Conservation (phyloP, 352 stramenopile species). For the Globisporangium okanoganense region DNA sequence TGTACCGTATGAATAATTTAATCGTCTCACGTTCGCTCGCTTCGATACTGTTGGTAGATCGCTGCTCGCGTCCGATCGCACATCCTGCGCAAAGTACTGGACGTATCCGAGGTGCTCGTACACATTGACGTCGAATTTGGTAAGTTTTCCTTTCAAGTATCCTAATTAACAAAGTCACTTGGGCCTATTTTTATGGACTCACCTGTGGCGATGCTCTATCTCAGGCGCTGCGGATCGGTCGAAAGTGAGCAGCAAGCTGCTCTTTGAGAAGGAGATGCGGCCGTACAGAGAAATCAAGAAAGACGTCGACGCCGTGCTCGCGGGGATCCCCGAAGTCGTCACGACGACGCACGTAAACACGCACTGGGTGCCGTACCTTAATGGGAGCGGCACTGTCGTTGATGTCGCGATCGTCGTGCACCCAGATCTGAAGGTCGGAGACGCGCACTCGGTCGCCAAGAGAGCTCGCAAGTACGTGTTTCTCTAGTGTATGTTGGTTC, state of each 20-base stretch:
- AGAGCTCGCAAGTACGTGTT: conserved; percentile 54
- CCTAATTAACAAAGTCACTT: not conserved
- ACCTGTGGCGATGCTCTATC: too few relatives aligned
- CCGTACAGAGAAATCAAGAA: conserved; percentile 74
- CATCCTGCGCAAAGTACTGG: conserved; percentile 59
- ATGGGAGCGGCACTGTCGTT: conserved; percentile 60
- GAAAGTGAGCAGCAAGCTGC: conserved; percentile 23
- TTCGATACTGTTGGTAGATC: conserved; percentile 30
- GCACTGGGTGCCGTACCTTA: conserved; percentile 66
- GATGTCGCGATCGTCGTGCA: conserved; percentile 79
- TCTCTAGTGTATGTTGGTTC: not conserved
- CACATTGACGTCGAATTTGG: conserved; percentile 78
- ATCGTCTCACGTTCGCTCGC: not conserved
- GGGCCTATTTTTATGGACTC: too few relatives aligned
- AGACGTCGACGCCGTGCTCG: conserved; percentile 59
- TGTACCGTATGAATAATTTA: not conserved
- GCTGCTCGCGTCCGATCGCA: conserved; percentile 60
- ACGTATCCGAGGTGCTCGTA: conserved; percentile 88
- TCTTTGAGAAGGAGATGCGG: conserved; percentile 55
- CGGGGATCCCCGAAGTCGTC: conserved; percentile 62
- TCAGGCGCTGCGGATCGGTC: conserved; percentile 24
- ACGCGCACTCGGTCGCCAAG: conserved; percentile 70
- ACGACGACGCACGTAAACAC: conserved; percentile 80
- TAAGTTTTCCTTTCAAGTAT: conserved; percentile 13
- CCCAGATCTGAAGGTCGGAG: conserved; percentile 69